These are phyloP conservation scores for Malus hybrid DNA, from an alignment of 331 rosid genomes.

Conservation along the genomic window DNA sequence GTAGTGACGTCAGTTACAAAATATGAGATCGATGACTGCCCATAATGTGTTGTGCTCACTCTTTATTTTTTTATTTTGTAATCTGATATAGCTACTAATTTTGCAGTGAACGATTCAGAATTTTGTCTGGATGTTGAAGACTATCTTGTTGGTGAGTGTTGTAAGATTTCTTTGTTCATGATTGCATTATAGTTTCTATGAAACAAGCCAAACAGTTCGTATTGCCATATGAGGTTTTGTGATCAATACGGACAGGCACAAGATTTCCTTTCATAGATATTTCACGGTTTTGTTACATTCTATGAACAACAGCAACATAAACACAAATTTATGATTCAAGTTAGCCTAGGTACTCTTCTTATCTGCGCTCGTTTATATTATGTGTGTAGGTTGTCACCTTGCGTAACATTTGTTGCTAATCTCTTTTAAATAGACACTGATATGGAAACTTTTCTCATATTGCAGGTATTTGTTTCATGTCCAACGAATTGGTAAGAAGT, in stretches of 20 bases:
- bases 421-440: conserved; percentile 17
- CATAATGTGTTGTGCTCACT: background rate
- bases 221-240: background rate
- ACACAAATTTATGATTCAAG: background rate
- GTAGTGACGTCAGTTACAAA: background rate
- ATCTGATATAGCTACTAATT: background rate
- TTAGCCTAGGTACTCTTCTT: background rate
- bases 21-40: background rate
- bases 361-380: background rate
- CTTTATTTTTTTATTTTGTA: background rate
- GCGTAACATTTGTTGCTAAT: background rate
- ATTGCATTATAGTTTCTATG: conserved; percentile 4
- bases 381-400: background rate
- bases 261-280: background rate
- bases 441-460: conserved; percentile 17
- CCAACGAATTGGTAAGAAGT: conserved; percentile 82
- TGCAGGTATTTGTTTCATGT: conserved; percentile 94
- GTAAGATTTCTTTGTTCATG: background rate
- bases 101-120: conserved; percentile 66
- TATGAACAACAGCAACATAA: background rate
- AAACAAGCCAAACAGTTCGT: background rate
- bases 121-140: conserved; percentile 82
- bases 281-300: background rate
- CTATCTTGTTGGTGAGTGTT: conserved; percentile 71
- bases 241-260: background rate